phyloP scores from a whole-genome alignment of 2,329 filamentous ascomycete genomes.

The Pseudogymnoascus sp. region DNA sequence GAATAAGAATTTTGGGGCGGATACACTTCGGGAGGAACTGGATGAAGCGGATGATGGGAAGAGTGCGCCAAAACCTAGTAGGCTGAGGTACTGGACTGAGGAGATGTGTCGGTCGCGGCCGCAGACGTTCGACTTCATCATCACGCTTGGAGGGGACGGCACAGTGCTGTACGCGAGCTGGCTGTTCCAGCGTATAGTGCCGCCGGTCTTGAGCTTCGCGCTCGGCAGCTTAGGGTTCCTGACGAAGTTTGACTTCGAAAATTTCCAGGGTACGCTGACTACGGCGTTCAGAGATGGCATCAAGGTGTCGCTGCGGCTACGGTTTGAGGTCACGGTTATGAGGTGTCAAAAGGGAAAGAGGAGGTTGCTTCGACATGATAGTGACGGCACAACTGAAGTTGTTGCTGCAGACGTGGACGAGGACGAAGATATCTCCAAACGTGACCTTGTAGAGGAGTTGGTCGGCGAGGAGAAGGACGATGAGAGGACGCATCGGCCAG shows the following conservation, averaged over 20 bases:
- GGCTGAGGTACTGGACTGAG: conserved; percentile 78
- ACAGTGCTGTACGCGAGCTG: conserved; percentile 94
- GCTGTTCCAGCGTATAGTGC: conserved; percentile 93
- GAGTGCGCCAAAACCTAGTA: conserved; percentile 15
- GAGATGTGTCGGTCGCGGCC: conserved; percentile 70
- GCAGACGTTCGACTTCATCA: conserved; percentile 86
- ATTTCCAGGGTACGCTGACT: conserved; percentile 61
- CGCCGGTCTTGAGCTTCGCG: conserved; percentile 85
- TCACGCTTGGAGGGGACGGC: conserved; percentile 91
- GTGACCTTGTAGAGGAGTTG: conserved; percentile 81
- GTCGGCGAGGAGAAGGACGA: conserved; percentile 81
- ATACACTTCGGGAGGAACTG: conserved; percentile 45
- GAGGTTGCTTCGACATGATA: conserved; percentile 20
- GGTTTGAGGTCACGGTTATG: conserved; percentile 95
- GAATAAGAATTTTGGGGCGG: conserved; percentile 65
- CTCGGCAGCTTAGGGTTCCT: conserved; percentile 89
- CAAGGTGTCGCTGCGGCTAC: conserved; percentile 75
- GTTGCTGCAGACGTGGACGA: background rate
- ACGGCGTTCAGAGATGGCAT: conserved; percentile 75
- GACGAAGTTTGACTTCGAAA: conserved; percentile 89
- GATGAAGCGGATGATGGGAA: conserved; percentile 30
- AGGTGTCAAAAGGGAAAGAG: conserved; percentile 52
- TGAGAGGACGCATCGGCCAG: conserved; percentile 75
- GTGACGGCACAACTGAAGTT: conserved; percentile 14
- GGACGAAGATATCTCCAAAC: conserved; percentile 33